Base-by-base conservation (phyloP, 768 basidiomycete genomes). In the Xanthoconium stramineum region DNA sequence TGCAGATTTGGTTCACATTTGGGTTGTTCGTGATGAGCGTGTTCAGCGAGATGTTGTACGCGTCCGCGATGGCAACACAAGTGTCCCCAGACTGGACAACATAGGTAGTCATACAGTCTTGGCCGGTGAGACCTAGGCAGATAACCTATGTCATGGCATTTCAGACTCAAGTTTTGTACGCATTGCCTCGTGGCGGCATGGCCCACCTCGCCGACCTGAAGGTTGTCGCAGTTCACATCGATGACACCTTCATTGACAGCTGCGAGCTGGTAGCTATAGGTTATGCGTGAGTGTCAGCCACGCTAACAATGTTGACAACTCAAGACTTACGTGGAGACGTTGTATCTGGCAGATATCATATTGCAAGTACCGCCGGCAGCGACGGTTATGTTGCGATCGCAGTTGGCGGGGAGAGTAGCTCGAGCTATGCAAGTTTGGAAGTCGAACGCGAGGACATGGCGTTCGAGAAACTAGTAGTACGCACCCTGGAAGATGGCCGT, bases 11-110 rank as follows among this genome's bases (percentile, higher is more conserved):
- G 67, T 83, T 72, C 53, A 89, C 67, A 63, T 88, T 84, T 3
- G 83, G 86, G 73, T 89, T 89, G 75, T 89, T 88, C 32, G 74
- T 63, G 57, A 75, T 66, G 24, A 90, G 72, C 20, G 78, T 79
- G 38, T 61, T 74, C 59, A 75, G 57, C 47, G 76, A 63, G 56
- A 85, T 79, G 30, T 72, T 74, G 55, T 77, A 76, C 24, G 55
- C 65, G 0, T 55, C 47, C 3, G 78, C 68, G 52, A 89, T 78
- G 24, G 47, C 51, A 1, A 49, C 59, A 70, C 88, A 89, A 35
- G 71, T 76, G 63, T 88, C 80, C n/a, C 79, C 80, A 0, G 62
- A 40, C 24, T 67, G 61, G 36, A 83, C 77, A 40, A 78, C 74
- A 62, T 82, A 74, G 17, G 78, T 77, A n/a, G 74, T 72, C 10